A percentile compares a stretch with the other conserved stretches of the same genome.
These are phyloP conservation scores for Pezicula neosporulosa DNA, from an alignment of 2,329 filamentous ascomycete genomes.

Conservation along the genomic window DNA sequence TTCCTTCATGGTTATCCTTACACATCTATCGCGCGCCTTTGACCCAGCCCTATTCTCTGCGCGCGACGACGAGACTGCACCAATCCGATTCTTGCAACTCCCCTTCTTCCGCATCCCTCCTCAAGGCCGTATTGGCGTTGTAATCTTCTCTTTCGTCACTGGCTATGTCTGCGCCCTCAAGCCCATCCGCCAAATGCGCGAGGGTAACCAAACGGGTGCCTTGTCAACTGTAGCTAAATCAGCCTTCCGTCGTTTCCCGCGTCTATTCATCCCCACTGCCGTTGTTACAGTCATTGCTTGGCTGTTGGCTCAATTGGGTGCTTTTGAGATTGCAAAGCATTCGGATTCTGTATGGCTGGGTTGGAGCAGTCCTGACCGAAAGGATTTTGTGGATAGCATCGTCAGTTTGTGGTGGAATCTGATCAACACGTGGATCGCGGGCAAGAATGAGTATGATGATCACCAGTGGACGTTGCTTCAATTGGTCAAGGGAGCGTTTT, in stretches of 20 bases:
- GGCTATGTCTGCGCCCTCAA: slow-evolving; percentile 59
- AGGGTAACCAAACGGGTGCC: slow-evolving; percentile 48
- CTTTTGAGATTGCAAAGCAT: slow-evolving; percentile 48
- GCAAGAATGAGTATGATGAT: slow-evolving; percentile 45
- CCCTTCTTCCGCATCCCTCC: slow-evolving; percentile 53
- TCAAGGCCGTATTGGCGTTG: slow-evolving; percentile 59
- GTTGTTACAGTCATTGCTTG: slow-evolving; percentile 49
- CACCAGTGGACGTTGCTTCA: slow-evolving; percentile 52
- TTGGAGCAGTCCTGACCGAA: slow-evolving; percentile 36
- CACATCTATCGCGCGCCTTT: slow-evolving; percentile 45
- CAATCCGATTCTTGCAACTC: slow-evolving; percentile 46
- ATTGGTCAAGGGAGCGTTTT: slow-evolving; percentile 46
- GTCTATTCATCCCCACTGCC: slow-evolving; percentile 52
- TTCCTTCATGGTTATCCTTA: slow-evolving; percentile 45
- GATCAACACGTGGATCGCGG: slow-evolving; percentile 45
- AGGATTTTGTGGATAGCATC: slow-evolving; percentile 15
- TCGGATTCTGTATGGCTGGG: slow-evolving; percentile 56
- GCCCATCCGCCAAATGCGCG: slow-evolving; percentile 48
- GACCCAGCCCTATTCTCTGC: slow-evolving; percentile 41
- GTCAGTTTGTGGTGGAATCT: slow-evolving; percentile 37
- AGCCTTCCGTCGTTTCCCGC: slow-evolving; percentile 50
- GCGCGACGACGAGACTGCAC: slow-evolving; percentile 34
- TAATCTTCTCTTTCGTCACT: slow-evolving; percentile 59
- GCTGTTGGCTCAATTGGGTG: slow-evolving; percentile 46
- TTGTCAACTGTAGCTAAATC: slow-evolving; percentile 49